A percentile compares a stretch with the other conserved stretches of the same genome.
Conservation (phyloP, 345 rosid genomes). For the Zanthoxylum bungeanum region DNA sequence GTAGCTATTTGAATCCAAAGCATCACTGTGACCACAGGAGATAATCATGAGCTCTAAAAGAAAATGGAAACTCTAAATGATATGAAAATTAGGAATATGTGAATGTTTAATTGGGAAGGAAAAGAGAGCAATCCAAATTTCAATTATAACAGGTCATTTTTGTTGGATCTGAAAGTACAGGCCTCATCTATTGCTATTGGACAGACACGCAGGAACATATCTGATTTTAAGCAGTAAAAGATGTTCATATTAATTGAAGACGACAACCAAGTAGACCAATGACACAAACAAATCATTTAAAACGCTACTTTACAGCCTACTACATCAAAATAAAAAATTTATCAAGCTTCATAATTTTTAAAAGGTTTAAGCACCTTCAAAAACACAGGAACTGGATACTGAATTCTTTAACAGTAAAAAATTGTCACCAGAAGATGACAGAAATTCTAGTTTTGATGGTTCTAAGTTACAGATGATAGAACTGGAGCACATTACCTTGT, state of each 20-base stretch:
- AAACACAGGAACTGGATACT: background rate
- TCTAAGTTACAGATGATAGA: background rate
- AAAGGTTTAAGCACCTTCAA: background rate
- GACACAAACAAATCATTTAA: background rate
- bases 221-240: background rate
- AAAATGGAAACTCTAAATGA: constrained; percentile 4
- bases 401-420: background rate
- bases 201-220: background rate
- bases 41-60: constrained; percentile 9
- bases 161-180: background rate
- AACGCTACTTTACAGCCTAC: background rate
- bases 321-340: background rate
- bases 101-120: background rate
- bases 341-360: background rate
- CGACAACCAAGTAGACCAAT: background rate
- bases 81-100: background rate
- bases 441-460: background rate
- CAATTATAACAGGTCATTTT: background rate
- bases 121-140: background rate
- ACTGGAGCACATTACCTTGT: constrained; percentile 45
- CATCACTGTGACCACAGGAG: constrained; percentile 52
- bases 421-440: background rate
- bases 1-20: constrained; percentile 65
- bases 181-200: background rate
- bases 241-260: background rate